These are phyloP conservation scores for Colletotrichum sp. DNA, from an alignment of 2,329 filamentous ascomycete species.

Conservation along the genomic window DNA sequence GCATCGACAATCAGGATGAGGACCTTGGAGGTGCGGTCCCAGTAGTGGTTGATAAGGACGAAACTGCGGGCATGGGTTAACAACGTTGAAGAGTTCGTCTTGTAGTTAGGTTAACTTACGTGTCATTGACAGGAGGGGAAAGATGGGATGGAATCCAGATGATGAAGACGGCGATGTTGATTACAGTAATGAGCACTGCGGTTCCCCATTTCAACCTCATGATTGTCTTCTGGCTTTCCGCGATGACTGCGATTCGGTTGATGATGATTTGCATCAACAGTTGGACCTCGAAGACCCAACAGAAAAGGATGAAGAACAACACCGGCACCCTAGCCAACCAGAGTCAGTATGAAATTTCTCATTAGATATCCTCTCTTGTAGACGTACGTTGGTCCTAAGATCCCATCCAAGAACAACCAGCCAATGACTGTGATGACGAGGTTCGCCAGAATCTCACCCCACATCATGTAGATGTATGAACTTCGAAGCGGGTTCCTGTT, in stretches of 20 bases:
- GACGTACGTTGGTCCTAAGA: constrained; percentile 35
- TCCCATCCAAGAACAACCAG: constrained; percentile 42
- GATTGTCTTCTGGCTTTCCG: constrained; percentile 42
- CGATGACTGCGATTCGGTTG: constrained; percentile 56
- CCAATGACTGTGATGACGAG: constrained; percentile 40
- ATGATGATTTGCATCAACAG: constrained; percentile 60
- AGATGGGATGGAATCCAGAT: constrained; percentile 58
- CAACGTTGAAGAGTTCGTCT: neutral
- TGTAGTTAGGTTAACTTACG: constrained; percentile 27
- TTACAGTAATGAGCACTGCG: constrained; percentile 46
- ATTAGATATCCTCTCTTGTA: neutral
- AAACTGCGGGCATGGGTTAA: constrained; percentile 23
- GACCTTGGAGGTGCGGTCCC: constrained; percentile 58
- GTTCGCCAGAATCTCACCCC: constrained; percentile 47
- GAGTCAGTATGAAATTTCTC: neutral
- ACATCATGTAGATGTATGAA: constrained; percentile 50
- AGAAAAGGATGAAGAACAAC: constrained; percentile 39
- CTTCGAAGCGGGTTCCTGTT: constrained; percentile 37
- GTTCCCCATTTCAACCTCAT: constrained; percentile 51
- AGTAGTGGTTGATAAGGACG: constrained; percentile 51
- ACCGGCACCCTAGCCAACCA: constrained; percentile 28
- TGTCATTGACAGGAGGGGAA: constrained; percentile 40
- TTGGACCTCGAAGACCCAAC: constrained; percentile 54
- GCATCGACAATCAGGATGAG: constrained; percentile 57
- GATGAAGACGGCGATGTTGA: constrained; percentile 58